phyloP scores from a whole-genome alignment of 208 protist species.

The Wallacemonas sp. region DNA sequence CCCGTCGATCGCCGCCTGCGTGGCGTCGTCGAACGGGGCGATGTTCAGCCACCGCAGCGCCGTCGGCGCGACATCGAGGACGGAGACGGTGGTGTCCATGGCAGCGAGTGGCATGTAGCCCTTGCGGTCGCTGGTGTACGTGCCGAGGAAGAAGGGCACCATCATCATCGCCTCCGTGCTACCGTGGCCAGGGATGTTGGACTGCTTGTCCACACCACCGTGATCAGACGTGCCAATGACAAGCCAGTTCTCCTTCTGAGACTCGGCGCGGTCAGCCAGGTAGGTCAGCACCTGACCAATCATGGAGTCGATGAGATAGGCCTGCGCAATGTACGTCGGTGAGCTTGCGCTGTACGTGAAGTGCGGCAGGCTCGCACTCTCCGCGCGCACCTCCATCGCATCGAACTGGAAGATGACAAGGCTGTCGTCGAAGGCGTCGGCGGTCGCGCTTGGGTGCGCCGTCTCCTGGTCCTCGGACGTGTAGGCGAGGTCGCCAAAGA shows the following conservation, averaged over 20 bases:
- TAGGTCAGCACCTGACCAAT: constrained; percentile 69
- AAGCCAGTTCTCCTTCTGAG: constrained; percentile 82
- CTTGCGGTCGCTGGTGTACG: constrained; percentile 48
- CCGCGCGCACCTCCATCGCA: constrained; percentile 52
- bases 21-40: constrained; percentile 54
- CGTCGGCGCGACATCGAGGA: constrained; percentile 75
- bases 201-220: constrained; percentile 58
- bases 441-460: constrained; percentile 33
- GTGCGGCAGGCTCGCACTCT: constrained; percentile 37
- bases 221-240: constrained; percentile 65
- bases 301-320: constrained; percentile 68
- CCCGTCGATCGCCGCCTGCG: constrained; percentile 31
- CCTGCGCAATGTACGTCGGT: constrained; percentile 54
- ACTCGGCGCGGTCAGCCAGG: constrained; percentile 45
- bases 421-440: constrained; percentile 43
- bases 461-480: constrained; percentile 22
- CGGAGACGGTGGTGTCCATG: constrained; percentile 43
- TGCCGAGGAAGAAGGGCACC: constrained; percentile 66
- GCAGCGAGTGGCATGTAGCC: constrained; percentile 39
- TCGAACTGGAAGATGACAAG: constrained; percentile 80
- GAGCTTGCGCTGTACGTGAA: constrained; percentile 58
- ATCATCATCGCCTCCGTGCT: constrained; percentile 31
- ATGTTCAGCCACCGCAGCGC: constrained; percentile 74
- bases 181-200: constrained; percentile 17
- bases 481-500: constrained; percentile 60